Conservation (phyloP, 305 asterid genomes). For the Petunia hybrid region DNA sequence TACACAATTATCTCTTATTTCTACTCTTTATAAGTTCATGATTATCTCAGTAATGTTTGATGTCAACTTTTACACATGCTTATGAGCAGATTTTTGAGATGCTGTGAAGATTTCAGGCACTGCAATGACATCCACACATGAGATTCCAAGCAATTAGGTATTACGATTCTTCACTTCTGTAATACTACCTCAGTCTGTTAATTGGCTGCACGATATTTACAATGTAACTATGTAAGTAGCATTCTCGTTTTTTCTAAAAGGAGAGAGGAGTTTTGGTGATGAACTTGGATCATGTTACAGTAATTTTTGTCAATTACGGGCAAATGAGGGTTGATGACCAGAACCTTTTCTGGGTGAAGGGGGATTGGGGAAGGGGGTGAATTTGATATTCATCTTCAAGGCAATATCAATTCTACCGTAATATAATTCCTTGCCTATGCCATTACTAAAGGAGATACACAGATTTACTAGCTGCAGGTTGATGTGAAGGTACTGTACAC, state of each 20-base stretch:
- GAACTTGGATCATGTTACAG: slow-evolving; percentile 23
- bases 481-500: background rate
- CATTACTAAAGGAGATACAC: background rate
- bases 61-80: slow-evolving; percentile 13
- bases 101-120: slow-evolving; percentile 55
- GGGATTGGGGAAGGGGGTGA: slow-evolving; percentile 14
- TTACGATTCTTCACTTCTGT: background rate
- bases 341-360: background rate
- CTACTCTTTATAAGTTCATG: slow-evolving; percentile 17
- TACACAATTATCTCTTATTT: background rate
- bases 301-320: slow-evolving; percentile 6
- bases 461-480: background rate
- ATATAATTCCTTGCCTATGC: slow-evolving; percentile 6
- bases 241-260: background rate
- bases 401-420: background rate
- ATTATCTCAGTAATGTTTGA: slow-evolving; percentile 19
- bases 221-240: background rate
- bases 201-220: slow-evolving; percentile 2
- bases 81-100: slow-evolving; percentile 84
- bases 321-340: slow-evolving; percentile 21
- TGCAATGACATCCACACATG: slow-evolving; percentile 31
- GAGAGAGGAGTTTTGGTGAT: slow-evolving; percentile 11
- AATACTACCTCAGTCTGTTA: slow-evolving; percentile 11
- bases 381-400: slow-evolving; percentile 10
- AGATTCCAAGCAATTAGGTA: slow-evolving; percentile 13